Percentiles rank a stretch among this genome's conserved stretches.
These are phyloP conservation scores for Apiotrichum mycotoxinovorans DNA, from an alignment of 1,284 basidiomycete species.

Conservation along the genomic window DNA sequence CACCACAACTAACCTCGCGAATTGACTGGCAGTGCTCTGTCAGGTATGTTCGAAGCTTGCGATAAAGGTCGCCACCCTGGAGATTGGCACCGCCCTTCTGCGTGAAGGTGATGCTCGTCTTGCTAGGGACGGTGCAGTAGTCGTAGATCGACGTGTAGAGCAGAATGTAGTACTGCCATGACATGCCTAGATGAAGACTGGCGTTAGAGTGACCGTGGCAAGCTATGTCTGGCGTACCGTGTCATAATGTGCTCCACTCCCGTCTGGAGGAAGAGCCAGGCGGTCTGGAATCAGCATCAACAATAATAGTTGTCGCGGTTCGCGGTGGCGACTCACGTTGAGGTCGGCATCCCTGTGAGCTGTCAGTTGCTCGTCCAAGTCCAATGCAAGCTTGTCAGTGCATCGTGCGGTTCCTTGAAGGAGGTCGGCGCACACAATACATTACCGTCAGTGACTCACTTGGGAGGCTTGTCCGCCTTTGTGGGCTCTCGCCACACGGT, in stretches of 20 bases:
- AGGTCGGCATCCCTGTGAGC: constrained; percentile 32
- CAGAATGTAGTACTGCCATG: constrained; percentile 86
- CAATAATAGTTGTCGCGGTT: background rate
- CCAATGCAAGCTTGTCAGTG: background rate
- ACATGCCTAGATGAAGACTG: constrained; percentile 77
- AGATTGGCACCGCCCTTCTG: constrained; percentile 79
- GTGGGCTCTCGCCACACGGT: constrained; percentile 22
- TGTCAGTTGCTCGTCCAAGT: constrained; percentile 6
- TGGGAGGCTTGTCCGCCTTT: constrained; percentile 35
- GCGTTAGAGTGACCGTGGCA: background rate
- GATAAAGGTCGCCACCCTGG: constrained; percentile 92
- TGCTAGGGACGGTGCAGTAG: constrained; percentile 67
- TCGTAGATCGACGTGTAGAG: constrained; percentile 94
- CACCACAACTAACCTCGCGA: constrained; percentile 57
- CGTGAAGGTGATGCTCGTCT: constrained; percentile 20
- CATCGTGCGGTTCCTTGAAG: background rate
- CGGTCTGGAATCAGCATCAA: constrained; percentile 56
- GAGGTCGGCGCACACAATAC: background rate
- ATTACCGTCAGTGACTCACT: constrained; percentile 25
- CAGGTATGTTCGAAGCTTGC: constrained; percentile 81
- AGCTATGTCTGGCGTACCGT: constrained; percentile 44
- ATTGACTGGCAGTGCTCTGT: constrained; percentile 68
- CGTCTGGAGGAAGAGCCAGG: constrained; percentile 81
- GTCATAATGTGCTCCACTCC: constrained; percentile 95
- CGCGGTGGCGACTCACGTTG: constrained; percentile 12